Evolutionary conservation across 2,329 filamentous ascomycete species (phyloP).

Genomic region (Penicillium sp.): DNA sequence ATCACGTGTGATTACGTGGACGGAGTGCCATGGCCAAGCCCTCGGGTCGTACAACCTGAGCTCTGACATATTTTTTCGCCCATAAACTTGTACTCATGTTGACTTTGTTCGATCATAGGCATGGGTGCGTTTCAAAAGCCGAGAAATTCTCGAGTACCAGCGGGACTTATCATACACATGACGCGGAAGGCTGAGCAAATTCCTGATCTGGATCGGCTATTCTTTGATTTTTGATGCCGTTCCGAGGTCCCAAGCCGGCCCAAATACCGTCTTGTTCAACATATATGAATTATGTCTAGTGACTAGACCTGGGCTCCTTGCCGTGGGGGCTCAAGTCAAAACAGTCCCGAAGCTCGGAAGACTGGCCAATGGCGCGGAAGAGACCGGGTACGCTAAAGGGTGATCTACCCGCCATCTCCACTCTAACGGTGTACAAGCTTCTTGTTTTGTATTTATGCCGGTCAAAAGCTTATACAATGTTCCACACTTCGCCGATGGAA

Average conservation of each 20-base stretch:
- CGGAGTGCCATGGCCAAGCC: too few relatives aligned
- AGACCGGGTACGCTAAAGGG: slow-evolving; percentile 4
- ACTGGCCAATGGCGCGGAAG: slow-evolving; percentile 1
- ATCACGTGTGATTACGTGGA: too few relatives aligned
- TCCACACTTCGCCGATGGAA: slow-evolving; percentile 14
- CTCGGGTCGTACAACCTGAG: too few relatives aligned
- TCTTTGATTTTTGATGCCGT: too few relatives aligned
- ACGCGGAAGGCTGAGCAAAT: neutral
- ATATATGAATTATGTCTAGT: neutral
- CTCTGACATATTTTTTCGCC: too few relatives aligned
- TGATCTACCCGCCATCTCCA: slow-evolving; percentile 5
- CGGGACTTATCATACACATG: neutral
- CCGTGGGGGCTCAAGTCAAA: neutral
- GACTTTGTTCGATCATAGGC: too few relatives aligned
- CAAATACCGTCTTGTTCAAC: neutral
- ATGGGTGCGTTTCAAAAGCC: too few relatives aligned
- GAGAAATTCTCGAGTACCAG: neutral
- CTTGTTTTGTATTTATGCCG: neutral
- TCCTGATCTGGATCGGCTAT: neutral
- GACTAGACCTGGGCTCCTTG: neutral
- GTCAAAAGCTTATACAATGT: slow-evolving; percentile 1
- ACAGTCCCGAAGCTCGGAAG: neutral
- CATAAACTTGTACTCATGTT: too few relatives aligned
- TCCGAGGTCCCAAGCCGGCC: too few relatives aligned
- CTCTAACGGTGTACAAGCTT: slow-evolving; percentile 7